Conservation (phyloP, 2,329 filamentous ascomycete genomes). For the Trichoderma cornu-damae region DNA sequence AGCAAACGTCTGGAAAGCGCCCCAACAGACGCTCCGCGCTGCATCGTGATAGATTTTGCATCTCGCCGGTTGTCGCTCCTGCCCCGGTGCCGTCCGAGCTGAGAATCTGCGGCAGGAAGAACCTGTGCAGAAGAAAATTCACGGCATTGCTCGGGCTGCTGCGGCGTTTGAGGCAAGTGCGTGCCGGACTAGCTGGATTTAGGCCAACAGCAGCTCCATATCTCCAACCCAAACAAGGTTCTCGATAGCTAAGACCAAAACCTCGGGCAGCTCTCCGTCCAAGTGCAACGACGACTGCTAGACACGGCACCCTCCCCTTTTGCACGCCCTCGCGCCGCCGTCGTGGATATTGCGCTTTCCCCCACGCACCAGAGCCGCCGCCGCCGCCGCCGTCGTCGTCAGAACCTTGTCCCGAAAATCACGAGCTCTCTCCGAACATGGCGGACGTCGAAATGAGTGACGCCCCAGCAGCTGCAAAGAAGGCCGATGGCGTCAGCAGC, state of each 20-base stretch:
- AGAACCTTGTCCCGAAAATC: neutral
- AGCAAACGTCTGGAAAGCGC: too few relatives aligned
- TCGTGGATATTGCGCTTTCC: neutral
- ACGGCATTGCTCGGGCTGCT: neutral
- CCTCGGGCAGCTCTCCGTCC: neutral
- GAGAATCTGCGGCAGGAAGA: neutral
- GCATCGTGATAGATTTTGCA: neutral
- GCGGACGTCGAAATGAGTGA: conserved; percentile 97
- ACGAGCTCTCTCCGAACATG: conserved; percentile 48
- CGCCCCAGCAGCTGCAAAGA: conserved; percentile 59
- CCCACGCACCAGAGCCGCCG: too few relatives aligned
- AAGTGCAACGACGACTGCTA: neutral
- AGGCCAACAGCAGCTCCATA: neutral
- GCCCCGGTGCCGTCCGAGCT: neutral
- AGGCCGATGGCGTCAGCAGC: conserved; percentile 43
- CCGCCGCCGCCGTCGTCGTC: neutral
- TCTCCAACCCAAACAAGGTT: neutral
- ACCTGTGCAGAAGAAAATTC: neutral
- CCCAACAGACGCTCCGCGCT: neutral
- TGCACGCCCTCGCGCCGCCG: neutral
- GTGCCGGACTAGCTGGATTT: conserved; percentile 1
- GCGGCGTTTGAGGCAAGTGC: neutral
- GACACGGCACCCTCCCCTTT: neutral
- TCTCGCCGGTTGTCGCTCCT: neutral
- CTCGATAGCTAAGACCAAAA: conserved; percentile 11